These are phyloP conservation scores for Elsinoe arachidis DNA, from an alignment of 2,329 filamentous ascomycete species.

Conservation along the genomic window DNA sequence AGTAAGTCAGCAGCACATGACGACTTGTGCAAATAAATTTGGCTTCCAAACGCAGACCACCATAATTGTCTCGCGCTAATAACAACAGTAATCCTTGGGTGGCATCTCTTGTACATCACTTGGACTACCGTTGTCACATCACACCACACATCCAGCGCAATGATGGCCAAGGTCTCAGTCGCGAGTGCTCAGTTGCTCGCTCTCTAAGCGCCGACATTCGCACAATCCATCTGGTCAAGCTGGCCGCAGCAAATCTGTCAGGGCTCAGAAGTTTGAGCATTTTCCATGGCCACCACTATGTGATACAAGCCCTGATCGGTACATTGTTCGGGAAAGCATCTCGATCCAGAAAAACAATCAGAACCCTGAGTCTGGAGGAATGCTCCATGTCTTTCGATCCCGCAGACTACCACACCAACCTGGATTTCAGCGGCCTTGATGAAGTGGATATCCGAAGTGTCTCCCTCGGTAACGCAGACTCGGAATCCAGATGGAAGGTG, in stretches of 20 bases:
- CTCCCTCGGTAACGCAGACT: background rate
- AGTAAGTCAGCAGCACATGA: background rate
- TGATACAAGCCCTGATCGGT: background rate
- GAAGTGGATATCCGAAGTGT: background rate
- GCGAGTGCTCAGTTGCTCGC: background rate
- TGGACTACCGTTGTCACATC: background rate
- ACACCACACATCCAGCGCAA: background rate
- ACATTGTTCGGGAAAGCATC: background rate
- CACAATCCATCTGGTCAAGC: background rate
- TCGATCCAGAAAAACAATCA: background rate
- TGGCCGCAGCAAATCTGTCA: background rate
- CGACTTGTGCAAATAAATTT: background rate
- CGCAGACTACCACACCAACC: background rate
- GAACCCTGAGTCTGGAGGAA: background rate
- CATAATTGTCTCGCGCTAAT: background rate
- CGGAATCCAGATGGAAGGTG: background rate
- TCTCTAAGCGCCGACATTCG: constrained; percentile 2
- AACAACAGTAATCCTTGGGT: background rate
- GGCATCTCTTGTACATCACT: background rate
- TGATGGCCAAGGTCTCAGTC: background rate
- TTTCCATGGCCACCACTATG: background rate
- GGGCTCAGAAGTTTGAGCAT: background rate
- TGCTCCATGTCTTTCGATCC: constrained; percentile 1
- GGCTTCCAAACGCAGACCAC: no score
- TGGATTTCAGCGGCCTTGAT: background rate